A percentile compares a stretch with the other conserved stretches of the same genome.
phyloP scores from a whole-genome alignment of 345 rosid genomes.

The Linum lewisii region DNA sequence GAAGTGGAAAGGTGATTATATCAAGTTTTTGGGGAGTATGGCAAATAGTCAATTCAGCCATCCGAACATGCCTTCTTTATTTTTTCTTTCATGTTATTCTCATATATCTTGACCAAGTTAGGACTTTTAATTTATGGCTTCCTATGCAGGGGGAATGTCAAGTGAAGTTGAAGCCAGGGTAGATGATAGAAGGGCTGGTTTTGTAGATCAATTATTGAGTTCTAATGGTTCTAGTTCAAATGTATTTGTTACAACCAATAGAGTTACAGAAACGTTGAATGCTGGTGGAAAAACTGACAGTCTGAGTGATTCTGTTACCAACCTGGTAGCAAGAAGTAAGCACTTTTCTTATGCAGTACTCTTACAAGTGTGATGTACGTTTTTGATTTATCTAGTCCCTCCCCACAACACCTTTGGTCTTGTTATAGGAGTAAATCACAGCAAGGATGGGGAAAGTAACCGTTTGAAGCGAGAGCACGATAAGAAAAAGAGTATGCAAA shows the following conservation, averaged over 20 bases:
- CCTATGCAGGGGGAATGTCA: conserved; percentile 40
- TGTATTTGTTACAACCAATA: conserved; percentile 13
- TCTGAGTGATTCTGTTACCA: conserved; percentile 23
- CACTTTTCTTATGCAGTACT: neutral
- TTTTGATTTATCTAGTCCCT: neutral
- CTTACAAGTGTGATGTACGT: neutral
- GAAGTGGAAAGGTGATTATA: conserved; percentile 62
- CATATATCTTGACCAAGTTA: conserved; percentile 2
- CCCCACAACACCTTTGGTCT: neutral
- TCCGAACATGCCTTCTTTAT: neutral
- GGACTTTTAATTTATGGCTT: conserved; percentile 11
- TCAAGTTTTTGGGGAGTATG: neutral
- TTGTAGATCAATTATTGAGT: conserved; percentile 61
- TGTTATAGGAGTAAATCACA: conserved; percentile 26
- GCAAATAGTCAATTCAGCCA: neutral
- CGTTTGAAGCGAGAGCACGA: conserved; percentile 49
- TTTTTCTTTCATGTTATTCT: neutral
- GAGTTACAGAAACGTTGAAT: conserved; percentile 23
- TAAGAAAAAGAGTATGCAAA: conserved; percentile 42
- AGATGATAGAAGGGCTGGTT: conserved; percentile 62
- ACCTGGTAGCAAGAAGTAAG: conserved; percentile 36
- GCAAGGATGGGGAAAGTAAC: conserved; percentile 42
- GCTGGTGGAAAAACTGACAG: conserved; percentile 24
- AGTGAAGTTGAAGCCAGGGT: conserved; percentile 34
- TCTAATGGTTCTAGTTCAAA: conserved; percentile 30